phyloP scores from a whole-genome alignment of 495 filamentous ascomycete species.

The Lasiosphaeris hirsuta region DNA sequence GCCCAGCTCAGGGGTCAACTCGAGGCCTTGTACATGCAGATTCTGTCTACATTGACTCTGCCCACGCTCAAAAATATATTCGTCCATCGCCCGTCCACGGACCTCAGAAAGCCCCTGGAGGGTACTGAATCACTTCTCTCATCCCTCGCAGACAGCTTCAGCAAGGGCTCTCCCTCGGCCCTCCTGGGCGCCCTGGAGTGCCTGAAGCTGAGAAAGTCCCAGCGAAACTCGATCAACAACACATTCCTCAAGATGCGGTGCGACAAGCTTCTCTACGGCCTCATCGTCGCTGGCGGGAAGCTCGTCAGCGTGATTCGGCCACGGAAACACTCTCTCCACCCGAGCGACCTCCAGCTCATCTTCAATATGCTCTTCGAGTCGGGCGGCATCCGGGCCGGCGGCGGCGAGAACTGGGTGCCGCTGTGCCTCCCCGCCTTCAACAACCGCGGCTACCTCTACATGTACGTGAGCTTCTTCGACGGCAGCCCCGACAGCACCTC shows the following conservation, averaged over 20 bases:
- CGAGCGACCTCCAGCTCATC: slow-evolving; percentile 90
- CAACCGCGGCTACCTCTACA: slow-evolving; percentile 94
- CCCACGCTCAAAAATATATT: slow-evolving; percentile 88
- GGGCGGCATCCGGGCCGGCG: slow-evolving; percentile 75
- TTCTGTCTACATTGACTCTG: slow-evolving; percentile 89
- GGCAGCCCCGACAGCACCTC: slow-evolving; percentile 34
- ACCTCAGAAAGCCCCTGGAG: slow-evolving; percentile 86
- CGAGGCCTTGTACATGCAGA: slow-evolving; percentile 95
- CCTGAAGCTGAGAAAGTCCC: slow-evolving; percentile 78
- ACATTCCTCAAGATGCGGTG: slow-evolving; percentile 73
- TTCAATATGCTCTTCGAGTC: slow-evolving; percentile 99
- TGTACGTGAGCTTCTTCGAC: slow-evolving; percentile 94
- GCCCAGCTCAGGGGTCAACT: slow-evolving; percentile 81
- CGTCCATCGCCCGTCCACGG: slow-evolving; percentile 82
- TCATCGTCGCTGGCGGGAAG: slow-evolving; percentile 89
- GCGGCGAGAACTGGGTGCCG: slow-evolving; percentile 96
- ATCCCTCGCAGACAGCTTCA: slow-evolving; percentile 90
- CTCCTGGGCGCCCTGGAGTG: slow-evolving; percentile 90
- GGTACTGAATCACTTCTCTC: slow-evolving; percentile 91
- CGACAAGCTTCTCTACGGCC: slow-evolving; percentile 79
- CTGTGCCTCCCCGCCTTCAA: slow-evolving; percentile 97
- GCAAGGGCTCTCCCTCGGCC: slow-evolving; percentile 82
- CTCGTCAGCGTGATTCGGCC: slow-evolving; percentile 93
- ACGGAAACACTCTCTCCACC: slow-evolving; percentile 92
- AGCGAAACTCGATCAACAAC: slow-evolving; percentile 82